Percentiles rank a stretch among this genome's conserved stretches.
Evolutionary conservation across 2,329 filamentous ascomycete genomes (phyloP).

Genomic region (Aspergillus novofumigatus): DNA sequence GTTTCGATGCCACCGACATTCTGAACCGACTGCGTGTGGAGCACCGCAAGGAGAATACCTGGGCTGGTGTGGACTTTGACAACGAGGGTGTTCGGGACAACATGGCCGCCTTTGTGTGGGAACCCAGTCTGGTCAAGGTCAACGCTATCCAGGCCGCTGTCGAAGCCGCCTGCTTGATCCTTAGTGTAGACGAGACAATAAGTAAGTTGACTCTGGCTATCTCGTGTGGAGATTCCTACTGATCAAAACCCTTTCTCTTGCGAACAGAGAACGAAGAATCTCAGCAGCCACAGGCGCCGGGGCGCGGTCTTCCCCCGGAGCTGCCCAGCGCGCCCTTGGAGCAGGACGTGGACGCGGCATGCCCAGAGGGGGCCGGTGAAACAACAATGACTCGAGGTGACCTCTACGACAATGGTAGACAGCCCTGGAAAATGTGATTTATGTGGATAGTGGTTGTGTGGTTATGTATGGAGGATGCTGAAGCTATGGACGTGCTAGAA

Average conservation of each 20-base stretch:
- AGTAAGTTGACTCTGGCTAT: constrained; percentile 47
- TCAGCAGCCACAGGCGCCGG: constrained; percentile 73
- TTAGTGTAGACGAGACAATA: constrained; percentile 97
- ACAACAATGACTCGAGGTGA: constrained; percentile 15
- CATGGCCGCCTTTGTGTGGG: constrained; percentile 95
- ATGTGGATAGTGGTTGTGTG: background rate
- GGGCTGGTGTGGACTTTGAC: constrained; percentile 94
- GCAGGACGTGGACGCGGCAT: constrained; percentile 84
- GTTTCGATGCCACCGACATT: constrained; percentile 97
- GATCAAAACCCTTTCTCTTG: constrained; percentile 11
- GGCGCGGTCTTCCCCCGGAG: constrained; percentile 71
- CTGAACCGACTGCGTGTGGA: constrained; percentile 94
- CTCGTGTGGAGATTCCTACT: constrained; percentile 8
- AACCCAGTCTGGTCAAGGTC: constrained; percentile 91
- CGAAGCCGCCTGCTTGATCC: constrained; percentile 90
- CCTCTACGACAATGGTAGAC: constrained; percentile 1
- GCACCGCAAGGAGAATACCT: constrained; percentile 86
- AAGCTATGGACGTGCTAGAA: background rate
- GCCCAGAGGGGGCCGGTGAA: constrained; percentile 51
- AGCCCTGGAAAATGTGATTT: background rate
- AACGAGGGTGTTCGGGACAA: constrained; percentile 92
- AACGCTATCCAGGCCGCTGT: constrained; percentile 96
- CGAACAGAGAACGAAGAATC: constrained; percentile 80
- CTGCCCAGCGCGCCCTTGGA: constrained; percentile 82
- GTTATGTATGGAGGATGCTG: background rate